Evolutionary conservation across 306 rosid genomes (phyloP), one percentile per base, ranked within the genome.

Genomic region (Herpetospermum pedunculosum): DNA sequence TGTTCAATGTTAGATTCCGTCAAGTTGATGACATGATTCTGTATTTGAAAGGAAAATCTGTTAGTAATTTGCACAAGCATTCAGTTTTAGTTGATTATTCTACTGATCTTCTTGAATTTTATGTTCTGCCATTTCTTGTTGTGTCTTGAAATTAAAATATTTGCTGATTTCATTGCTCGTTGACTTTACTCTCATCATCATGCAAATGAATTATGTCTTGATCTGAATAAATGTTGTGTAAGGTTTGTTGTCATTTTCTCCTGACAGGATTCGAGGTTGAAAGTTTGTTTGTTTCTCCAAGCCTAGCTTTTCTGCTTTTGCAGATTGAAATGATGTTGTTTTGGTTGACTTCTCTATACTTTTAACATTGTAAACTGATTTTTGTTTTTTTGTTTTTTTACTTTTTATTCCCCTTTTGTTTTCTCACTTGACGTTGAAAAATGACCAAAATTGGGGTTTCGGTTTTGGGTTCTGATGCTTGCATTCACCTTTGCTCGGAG

Each of bases 11-110:
- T 53, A 52, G 25, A 73, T 69, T 69, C 37, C 73, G n/a, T 69
- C 8, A 26, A 44, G 73, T 69, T 68, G 34, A 68, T 68, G 34
- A 68, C 47, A 35, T 29, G 57, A 11, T 11, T 70, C 15, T 70
- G 75, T 70, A 70, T 52, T 70, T 34, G 38, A n/a, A 70, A 70
- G 59, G 7, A 37, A 70, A 47, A 70, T 46, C 18, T 70, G 19
- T 46, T 70, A 26, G 55, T 44, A 70, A 48, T 32, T 32, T 34
- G 37, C 47, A 37, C 70, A 63, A 35, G 6, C 30, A 63, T 63
- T 63, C 70, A 37, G 70, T 63, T 63, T 63, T 37, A 35, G 70
- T 37, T 63, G 9, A 8, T 63, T 63, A 63, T 37, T n/a, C 48
- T 21, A 63, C 47, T 37, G 16, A 63, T 63, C 29, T 63, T 58